A percentile compares a stretch with the other conserved stretches of the same genome.
Evolutionary conservation across 2,329 filamentous ascomycete species (phyloP).

Genomic region (Pezicula carpinea): DNA sequence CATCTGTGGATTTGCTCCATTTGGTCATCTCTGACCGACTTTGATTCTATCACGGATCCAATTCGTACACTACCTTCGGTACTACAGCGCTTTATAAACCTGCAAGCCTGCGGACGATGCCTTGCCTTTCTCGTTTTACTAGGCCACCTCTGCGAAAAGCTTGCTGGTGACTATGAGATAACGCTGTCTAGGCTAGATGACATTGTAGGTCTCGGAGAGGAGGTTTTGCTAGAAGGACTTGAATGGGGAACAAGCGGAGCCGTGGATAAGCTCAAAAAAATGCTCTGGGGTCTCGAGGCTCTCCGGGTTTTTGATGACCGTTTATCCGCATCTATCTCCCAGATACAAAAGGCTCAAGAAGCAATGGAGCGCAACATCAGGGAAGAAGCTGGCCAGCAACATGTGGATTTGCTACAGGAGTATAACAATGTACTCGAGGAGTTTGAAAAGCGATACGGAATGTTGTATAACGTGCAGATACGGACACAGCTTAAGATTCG

Average conservation of each 20-base stretch:
- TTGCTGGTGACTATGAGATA: slow-evolving; percentile 14
- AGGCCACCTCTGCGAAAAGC: slow-evolving; percentile 14
- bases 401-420: slow-evolving; percentile 13
- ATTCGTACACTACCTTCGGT: slow-evolving; percentile 4
- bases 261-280: slow-evolving; percentile 15
- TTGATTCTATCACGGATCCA: slow-evolving; percentile 3
- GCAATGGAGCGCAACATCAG: slow-evolving; percentile 13
- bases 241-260: slow-evolving; percentile 13
- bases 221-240: slow-evolving; percentile 13
- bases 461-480: slow-evolving; percentile 12
- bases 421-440: slow-evolving; percentile 15
- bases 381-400: slow-evolving; percentile 12
- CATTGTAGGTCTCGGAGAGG: slow-evolving; percentile 13
- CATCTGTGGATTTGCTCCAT: slow-evolving; percentile 15
- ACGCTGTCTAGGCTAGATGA: slow-evolving; percentile 8
- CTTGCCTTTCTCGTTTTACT: slow-evolving; percentile 16
- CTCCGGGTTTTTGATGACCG: slow-evolving; percentile 16
- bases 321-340: slow-evolving; percentile 11
- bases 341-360: slow-evolving; percentile 16
- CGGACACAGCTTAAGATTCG: slow-evolving; percentile 13
- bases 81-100: slow-evolving; percentile 15
- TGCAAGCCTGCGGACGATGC: slow-evolving; percentile 14
- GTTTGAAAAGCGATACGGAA: slow-evolving; percentile 18
- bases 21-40: slow-evolving; percentile 11
- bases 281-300: slow-evolving; percentile 17